A percentile compares a stretch with the other conserved stretches of the same genome.
Evolutionary conservation across 2,329 filamentous ascomycete genomes (phyloP).

Genomic region (Dactylellina sp.): DNA sequence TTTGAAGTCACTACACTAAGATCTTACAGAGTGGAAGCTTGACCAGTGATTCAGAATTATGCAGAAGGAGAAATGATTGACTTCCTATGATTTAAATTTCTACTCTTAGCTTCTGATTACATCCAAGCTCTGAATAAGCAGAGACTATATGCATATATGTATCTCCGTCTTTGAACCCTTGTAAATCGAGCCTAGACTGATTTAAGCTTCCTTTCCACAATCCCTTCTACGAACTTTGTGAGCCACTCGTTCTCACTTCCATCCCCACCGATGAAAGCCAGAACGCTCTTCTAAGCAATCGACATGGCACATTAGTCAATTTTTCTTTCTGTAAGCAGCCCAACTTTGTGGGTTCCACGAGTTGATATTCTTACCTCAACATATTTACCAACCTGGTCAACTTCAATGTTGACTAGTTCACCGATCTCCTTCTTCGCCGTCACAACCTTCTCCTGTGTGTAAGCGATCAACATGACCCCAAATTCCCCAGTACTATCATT

Average conservation of each 20-base stretch:
- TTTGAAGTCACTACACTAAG: too few relatives aligned
- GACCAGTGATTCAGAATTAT: too few relatives aligned
- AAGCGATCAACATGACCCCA: conserved; percentile 97
- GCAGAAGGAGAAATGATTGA: too few relatives aligned
- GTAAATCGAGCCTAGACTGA: conserved; percentile 5
- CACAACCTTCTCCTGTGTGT: conserved; percentile 93
- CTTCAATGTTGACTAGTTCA: conserved; percentile 89
- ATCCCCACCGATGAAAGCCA: conserved; percentile 63
- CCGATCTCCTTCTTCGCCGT: conserved; percentile 81
- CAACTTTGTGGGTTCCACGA: background rate
- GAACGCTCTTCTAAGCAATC: conserved; percentile 57
- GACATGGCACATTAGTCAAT: conserved; percentile 1
- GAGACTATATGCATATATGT: conserved; percentile 1
- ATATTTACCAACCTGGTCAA: conserved; percentile 80
- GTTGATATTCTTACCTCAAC: conserved; percentile 64
- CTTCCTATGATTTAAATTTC: too few relatives aligned
- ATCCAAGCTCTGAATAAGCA: too few relatives aligned
- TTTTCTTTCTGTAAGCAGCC: background rate
- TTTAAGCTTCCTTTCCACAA: conserved; percentile 75
- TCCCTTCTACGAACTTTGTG: conserved; percentile 78
- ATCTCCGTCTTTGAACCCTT: too few relatives aligned
- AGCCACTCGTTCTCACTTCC: conserved; percentile 70
- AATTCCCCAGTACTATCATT: conserved; percentile 81
- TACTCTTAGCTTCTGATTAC: too few relatives aligned
- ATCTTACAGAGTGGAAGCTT: too few relatives aligned